phyloP scores from a whole-genome alignment of 1,139 yeast species.

The Diutina neorugosa region DNA sequence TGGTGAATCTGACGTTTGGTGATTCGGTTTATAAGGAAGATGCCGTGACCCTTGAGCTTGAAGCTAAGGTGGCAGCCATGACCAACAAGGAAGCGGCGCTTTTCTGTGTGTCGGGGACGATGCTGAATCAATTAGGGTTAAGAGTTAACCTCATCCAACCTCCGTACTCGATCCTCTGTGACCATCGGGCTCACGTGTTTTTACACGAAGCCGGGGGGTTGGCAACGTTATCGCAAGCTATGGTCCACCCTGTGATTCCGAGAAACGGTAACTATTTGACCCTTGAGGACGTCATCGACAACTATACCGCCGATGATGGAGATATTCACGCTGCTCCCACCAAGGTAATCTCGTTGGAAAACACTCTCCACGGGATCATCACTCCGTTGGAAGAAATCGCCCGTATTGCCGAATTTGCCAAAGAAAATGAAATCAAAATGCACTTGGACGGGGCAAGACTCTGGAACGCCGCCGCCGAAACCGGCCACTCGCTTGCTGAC shows the following conservation, averaged over 20 bases:
- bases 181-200: slow-evolving; percentile 75
- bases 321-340: slow-evolving; percentile 90
- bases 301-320: slow-evolving; percentile 63
- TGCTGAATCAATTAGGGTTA: slow-evolving; percentile 81
- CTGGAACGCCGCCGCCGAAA: slow-evolving; percentile 78
- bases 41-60: slow-evolving; percentile 51
- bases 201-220: slow-evolving; percentile 84
- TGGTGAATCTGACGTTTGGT: slow-evolving; percentile 46
- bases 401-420: slow-evolving; percentile 63
- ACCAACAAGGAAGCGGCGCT: slow-evolving; percentile 80
- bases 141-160: slow-evolving; percentile 74
- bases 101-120: slow-evolving; percentile 81
- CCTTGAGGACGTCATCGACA: slow-evolving; percentile 58
- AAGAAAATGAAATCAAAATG: slow-evolving; percentile 46
- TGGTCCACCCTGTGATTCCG: slow-evolving; percentile 80
- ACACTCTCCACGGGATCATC: slow-evolving; percentile 75
- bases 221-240: slow-evolving; percentile 81
- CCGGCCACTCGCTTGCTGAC: slow-evolving; percentile 58
- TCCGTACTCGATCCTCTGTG: slow-evolving; percentile 77
- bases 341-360: slow-evolving; percentile 71
- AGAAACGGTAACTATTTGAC: slow-evolving; percentile 65
- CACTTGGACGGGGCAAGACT: slow-evolving; percentile 96
- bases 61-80: slow-evolving; percentile 49
- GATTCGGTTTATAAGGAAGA: slow-evolving; percentile 89
- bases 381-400: slow-evolving; percentile 73